phyloP scores from a whole-genome alignment of 495 filamentous ascomycete species.

The Hypoxylon perforatum region DNA sequence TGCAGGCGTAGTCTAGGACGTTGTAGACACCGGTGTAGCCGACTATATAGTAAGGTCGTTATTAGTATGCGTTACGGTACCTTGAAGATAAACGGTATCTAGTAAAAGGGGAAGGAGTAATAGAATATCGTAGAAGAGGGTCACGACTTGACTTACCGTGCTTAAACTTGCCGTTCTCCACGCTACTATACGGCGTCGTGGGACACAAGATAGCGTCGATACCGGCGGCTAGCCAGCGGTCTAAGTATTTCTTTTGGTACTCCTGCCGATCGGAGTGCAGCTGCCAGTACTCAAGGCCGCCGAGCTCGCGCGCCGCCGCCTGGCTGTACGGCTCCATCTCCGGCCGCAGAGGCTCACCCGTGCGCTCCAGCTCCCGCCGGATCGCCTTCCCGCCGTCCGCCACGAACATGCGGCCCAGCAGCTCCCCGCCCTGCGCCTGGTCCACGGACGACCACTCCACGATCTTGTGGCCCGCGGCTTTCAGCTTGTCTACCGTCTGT shows the following conservation, averaged over 20 bases:
- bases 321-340: constrained; percentile 69
- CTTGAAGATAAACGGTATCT: no score
- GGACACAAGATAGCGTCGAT: constrained; percentile 78
- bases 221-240: constrained; percentile 75
- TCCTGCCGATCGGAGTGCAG: constrained; percentile 74
- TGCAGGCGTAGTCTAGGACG: constrained; percentile 48
- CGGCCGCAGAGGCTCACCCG: constrained; percentile 79
- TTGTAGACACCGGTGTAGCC: constrained; percentile 84
- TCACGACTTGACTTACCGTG: constrained; percentile 59
- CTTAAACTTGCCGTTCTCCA: constrained; percentile 81
- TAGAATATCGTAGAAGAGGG: not conserved
- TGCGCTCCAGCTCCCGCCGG: constrained; percentile 73
- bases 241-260: constrained; percentile 77
- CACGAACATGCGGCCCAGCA: constrained; percentile 80
- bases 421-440: constrained; percentile 72
- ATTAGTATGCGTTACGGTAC: not conserved
- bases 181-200: constrained; percentile 78
- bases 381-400: constrained; percentile 83
- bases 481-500: constrained; percentile 69
- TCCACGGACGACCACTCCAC: constrained; percentile 69
- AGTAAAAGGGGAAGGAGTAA: no score
- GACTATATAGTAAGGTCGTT: constrained; percentile 52
- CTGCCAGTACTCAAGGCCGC: constrained; percentile 79
- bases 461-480: constrained; percentile 76
- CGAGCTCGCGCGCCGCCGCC: constrained; percentile 69